Evolutionary conservation across 441 rosid species (phyloP).

Genomic region (Omphalea diandra): DNA sequence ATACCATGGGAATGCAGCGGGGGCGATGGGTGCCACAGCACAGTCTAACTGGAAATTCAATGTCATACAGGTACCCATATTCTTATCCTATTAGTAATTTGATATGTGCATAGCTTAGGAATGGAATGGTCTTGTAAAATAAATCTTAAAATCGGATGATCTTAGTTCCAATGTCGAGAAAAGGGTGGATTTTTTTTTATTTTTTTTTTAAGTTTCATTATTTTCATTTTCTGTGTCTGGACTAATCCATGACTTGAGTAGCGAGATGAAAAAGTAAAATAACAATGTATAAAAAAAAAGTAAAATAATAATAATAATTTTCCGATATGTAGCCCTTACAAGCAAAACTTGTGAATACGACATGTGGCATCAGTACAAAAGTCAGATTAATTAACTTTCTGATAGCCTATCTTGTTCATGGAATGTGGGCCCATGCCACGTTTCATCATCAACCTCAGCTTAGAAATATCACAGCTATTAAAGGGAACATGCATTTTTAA

Average conservation of each 20-base stretch:
- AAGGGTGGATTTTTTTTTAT: too few species aligned
- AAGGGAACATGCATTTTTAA: background rate
- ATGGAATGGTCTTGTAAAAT: too few species aligned
- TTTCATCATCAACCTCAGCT: background rate
- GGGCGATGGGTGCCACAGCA: constrained; percentile 90
- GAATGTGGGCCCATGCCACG: background rate
- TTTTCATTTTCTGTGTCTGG: too few species aligned
- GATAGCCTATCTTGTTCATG: background rate
- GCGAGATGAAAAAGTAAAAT: background rate
- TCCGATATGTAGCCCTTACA: background rate
- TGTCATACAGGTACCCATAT: constrained; percentile 72
- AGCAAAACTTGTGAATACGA: background rate
- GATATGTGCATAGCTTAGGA: too few species aligned
- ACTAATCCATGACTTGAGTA: background rate
- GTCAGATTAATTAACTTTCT: background rate
- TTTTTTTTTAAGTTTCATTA: too few species aligned
- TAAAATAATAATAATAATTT: too few species aligned
- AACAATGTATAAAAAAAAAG: too few species aligned
- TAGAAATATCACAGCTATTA: background rate
- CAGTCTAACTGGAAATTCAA: constrained; percentile 80
- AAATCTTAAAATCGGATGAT: too few species aligned
- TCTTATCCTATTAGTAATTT: background rate
- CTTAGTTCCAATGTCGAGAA: too few species aligned
- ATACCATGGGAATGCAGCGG: constrained; percentile 90
- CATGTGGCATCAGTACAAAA: background rate